A percentile compares a stretch with the other conserved stretches of the same genome.
phyloP scores from a whole-genome alignment of 441 rosid species.

The Syzygium syzygioides region DNA sequence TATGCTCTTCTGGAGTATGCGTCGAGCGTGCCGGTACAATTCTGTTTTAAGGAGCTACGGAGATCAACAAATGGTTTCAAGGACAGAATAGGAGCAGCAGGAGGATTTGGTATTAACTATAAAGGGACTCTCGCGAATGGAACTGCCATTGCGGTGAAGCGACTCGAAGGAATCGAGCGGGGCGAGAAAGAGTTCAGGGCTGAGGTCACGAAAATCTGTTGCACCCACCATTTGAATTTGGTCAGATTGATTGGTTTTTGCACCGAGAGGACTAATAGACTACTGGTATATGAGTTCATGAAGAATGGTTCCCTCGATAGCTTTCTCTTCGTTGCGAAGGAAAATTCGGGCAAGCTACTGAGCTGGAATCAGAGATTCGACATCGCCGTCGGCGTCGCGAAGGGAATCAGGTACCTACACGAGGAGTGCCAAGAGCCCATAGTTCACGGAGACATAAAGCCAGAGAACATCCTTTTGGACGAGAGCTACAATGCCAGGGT shows the following conservation, averaged over 20 bases:
- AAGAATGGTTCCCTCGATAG: not conserved
- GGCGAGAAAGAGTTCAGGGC: not conserved
- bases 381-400: not conserved
- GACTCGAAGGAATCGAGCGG: not conserved
- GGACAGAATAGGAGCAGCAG: not conserved
- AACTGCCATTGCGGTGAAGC: not conserved
- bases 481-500: not conserved
- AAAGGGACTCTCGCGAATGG: not conserved
- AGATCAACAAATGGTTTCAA: slow-evolving; percentile 1
- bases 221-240: slow-evolving; percentile 3
- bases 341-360: not conserved
- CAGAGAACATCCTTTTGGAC: not conserved
- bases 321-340: not conserved
- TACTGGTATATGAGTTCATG: not conserved
- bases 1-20: slow-evolving; percentile 1
- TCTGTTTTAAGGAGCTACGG: not conserved
- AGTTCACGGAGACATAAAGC: not conserved
- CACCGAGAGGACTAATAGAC: not conserved
- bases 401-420: not conserved
- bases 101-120: not conserved
- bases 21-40: not conserved
- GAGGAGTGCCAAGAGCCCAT: not conserved
- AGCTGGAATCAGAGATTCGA: not conserved
- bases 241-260: not conserved
- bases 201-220: not conserved